phyloP scores from a whole-genome alignment of 2,329 filamentous ascomycete genomes.

The Hysterium pulicare region DNA sequence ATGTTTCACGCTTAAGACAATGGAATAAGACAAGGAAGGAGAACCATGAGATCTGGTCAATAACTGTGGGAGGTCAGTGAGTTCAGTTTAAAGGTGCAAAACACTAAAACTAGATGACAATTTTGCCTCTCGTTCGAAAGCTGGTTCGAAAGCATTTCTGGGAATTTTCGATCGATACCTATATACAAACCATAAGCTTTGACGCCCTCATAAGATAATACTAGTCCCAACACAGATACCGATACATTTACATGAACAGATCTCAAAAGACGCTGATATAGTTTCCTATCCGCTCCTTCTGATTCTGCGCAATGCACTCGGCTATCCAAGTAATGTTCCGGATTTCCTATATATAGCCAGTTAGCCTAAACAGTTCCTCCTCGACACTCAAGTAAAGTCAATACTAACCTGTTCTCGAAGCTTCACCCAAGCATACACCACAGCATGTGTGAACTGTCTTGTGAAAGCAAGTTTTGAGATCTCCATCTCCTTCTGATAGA shows the following conservation, averaged over 20 bases:
- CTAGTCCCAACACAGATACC: not conserved
- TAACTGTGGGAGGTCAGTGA: too few relatives aligned
- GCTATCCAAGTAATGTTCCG: constrained; percentile 99
- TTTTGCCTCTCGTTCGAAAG: too few relatives aligned
- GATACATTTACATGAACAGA: not conserved
- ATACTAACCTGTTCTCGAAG: constrained; percentile 84
- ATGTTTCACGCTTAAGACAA: too few relatives aligned
- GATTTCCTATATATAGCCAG: constrained; percentile 69
- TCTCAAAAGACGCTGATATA: constrained; percentile 92
- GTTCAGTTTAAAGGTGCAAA: too few relatives aligned
- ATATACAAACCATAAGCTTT: constrained; percentile 2
- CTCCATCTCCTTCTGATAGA: constrained; percentile 99
- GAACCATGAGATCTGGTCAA: too few relatives aligned
- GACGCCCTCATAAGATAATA: not conserved
- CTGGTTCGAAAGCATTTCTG: too few relatives aligned
- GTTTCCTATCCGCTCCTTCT: constrained; percentile 98
- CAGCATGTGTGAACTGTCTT: constrained; percentile 88
- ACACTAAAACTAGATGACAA: too few relatives aligned
- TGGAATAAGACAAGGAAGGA: too few relatives aligned
- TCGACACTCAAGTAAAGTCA: too few relatives aligned
- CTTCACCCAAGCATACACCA: constrained; percentile 98
- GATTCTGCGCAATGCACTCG: constrained; percentile 98
- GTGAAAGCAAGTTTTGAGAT: constrained; percentile 94
- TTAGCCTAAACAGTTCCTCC: not conserved
- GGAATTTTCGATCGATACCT: not conserved